phyloP scores from a whole-genome alignment of 2,329 filamentous ascomycete species.

The Zarea fungicola region DNA sequence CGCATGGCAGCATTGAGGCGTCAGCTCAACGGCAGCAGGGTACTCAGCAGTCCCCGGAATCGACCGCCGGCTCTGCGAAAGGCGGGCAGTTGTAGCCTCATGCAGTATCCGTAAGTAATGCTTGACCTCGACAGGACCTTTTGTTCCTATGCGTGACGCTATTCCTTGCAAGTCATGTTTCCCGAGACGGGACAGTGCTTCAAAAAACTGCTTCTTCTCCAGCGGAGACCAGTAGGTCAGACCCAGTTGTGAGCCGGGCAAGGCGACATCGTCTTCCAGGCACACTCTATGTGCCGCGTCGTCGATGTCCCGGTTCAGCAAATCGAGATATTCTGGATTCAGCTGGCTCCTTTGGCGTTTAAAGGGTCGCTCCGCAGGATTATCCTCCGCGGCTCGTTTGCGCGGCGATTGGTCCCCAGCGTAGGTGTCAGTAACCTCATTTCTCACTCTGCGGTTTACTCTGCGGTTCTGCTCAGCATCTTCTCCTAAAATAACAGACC shows the following conservation, averaged over 20 bases:
- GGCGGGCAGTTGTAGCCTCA: conserved; percentile 38
- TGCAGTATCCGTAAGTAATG: conserved; percentile 63
- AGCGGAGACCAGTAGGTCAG: conserved; percentile 61
- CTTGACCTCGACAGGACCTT: conserved; percentile 68
- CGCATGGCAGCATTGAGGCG: conserved; percentile 55
- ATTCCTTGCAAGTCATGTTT: conserved; percentile 58
- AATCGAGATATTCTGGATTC: conserved; percentile 42
- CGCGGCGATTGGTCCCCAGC: conserved; percentile 14
- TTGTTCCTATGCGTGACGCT: conserved; percentile 58
- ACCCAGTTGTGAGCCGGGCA: conserved; percentile 56
- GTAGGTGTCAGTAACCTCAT: no score
- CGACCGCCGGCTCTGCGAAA: conserved; percentile 26
- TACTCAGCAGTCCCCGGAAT: conserved; percentile 49
- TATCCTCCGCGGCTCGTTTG: conserved; percentile 26
- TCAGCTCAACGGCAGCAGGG: conserved; percentile 69
- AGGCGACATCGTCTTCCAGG: conserved; percentile 24
- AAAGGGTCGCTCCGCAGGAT: conserved; percentile 27
- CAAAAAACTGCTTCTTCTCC: conserved; percentile 70
- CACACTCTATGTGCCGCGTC: conserved; percentile 40
- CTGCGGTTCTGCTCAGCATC: conserved; percentile 5
- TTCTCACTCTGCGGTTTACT: no score
- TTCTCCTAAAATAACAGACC: conserved; percentile 15
- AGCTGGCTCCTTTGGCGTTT: conserved; percentile 42
- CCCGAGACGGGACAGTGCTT: conserved; percentile 58
- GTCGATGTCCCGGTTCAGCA: conserved; percentile 55